Base-by-base conservation (phyloP, 768 basidiomycete genomes). In the Tricholoma sp. region DNA sequence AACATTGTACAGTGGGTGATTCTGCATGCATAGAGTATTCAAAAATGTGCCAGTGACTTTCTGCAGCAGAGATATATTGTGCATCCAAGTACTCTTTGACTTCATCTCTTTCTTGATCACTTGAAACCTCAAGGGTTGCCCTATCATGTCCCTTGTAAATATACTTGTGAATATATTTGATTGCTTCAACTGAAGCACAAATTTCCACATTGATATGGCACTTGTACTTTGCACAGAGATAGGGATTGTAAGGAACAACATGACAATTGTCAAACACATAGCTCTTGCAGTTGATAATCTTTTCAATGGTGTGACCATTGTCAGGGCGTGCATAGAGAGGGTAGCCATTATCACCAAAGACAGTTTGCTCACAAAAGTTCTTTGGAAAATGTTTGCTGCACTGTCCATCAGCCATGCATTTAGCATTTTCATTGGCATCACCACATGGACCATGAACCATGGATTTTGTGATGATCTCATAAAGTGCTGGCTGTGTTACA, bases 151-250 rank as follows among this genome's bases (percentile, higher is more conserved):
- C n/a, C n/a, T n/a, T n/a, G n/a, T n/a, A n/a, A n/a, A n/a, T n/a
- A n/a, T n/a, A n/a, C n/a, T n/a, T n/a, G n/a, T n/a, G n/a, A n/a
- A n/a, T n/a, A n/a, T 80, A 80, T 52, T 79, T 78, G 54, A 75
- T 50, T 4, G 75, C 57, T 20, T 64, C 63, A 42, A 79, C 59
- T 3, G 69, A 70, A 0, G 63, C 66, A 53, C 61, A 66, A 41
- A 69, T 64, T 55, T 80, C 77, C 1, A 77, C 57, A 64, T 81
- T 81, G 57, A 77, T 76, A 54, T 81, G 77, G 53, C 75, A 76
- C 24, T 36, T 67, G 13, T 55, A 69, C 76, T 67, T 61, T 0
- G 62, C 65, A 47, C 61, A 58, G 0, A 80, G 65, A 24, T 62
- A 72, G 0, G 70, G 73, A 41, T 63, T n/a, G 61, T 79, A 75